Evolutionary conservation across 768 basidiomycete genomes (phyloP).

Genomic region (Phallus indusiatus): DNA sequence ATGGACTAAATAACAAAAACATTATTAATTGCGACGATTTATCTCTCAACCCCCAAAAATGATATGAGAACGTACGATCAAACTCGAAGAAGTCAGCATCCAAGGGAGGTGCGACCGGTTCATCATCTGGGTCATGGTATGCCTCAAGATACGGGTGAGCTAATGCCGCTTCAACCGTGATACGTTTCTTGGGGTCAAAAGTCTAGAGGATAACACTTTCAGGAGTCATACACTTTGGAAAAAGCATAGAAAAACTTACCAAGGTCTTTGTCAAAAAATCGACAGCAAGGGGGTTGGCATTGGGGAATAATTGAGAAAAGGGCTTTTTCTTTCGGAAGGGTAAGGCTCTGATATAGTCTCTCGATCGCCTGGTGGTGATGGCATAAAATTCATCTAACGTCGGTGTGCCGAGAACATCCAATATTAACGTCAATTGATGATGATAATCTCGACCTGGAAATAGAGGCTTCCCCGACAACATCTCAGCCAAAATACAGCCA

Average conservation of each 20-base stretch:
- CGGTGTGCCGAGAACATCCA: constrained; percentile 95
- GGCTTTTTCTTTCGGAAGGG: constrained; percentile 86
- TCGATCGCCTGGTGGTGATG: constrained; percentile 83
- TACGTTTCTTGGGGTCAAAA: constrained; percentile 95
- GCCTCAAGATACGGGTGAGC: constrained; percentile 94
- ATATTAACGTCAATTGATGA: constrained; percentile 89
- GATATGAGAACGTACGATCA: constrained; percentile 51
- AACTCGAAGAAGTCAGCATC: constrained; percentile 97
- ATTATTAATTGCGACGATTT: background rate
- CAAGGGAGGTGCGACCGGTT: constrained; percentile 91
- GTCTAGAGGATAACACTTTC: constrained; percentile 40
- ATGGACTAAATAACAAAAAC: constrained; percentile 45
- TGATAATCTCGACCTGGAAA: constrained; percentile 96
- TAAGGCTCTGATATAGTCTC: constrained; percentile 90
- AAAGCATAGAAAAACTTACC: constrained; percentile 31
- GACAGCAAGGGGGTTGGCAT: constrained; percentile 71
- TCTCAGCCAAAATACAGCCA: constrained; percentile 87
- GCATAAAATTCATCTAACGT: constrained; percentile 97
- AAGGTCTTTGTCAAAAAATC: constrained; percentile 80
- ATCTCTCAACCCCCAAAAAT: too few species aligned
- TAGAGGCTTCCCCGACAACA: constrained; percentile 92
- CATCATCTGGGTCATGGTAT: constrained; percentile 95
- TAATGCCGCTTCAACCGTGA: constrained; percentile 88
- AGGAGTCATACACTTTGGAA: background rate
- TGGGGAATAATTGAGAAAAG: constrained; percentile 82